A percentile compares a stretch with the other conserved stretches of the same genome.
Evolutionary conservation across 2,329 filamentous ascomycete genomes (phyloP).

Genomic region (Phaeosphaeriaceae sp.): DNA sequence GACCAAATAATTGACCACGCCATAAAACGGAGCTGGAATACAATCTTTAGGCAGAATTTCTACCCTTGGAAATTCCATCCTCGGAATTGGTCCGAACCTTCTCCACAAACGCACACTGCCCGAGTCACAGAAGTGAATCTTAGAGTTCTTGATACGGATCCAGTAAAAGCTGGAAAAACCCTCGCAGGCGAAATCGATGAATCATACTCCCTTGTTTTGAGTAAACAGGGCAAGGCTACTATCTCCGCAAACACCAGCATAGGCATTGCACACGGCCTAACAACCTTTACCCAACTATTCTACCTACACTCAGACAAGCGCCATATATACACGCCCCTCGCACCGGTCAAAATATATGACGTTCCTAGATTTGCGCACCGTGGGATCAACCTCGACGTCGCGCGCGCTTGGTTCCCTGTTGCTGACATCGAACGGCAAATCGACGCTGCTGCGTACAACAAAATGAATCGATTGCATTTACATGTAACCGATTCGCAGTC

Average conservation of each 20-base stretch:
- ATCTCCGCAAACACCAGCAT: constrained; percentile 70
- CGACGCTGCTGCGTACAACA: constrained; percentile 77
- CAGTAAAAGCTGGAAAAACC: constrained; percentile 63
- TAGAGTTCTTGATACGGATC: constrained; percentile 63
- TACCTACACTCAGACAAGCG: constrained; percentile 68
- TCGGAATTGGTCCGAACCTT: constrained; percentile 69
- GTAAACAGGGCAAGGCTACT: constrained; percentile 62
- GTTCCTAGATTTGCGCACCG: constrained; percentile 76
- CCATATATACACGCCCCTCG: constrained; percentile 69
- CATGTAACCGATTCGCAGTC: constrained; percentile 85
- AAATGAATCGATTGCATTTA: constrained; percentile 81
- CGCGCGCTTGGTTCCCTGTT: constrained; percentile 73
- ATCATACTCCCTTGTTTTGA: constrained; percentile 72
- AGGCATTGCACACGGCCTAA: constrained; percentile 74
- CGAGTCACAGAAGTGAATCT: constrained; percentile 68
- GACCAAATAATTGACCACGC: constrained; percentile 56
- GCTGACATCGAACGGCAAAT: constrained; percentile 75
- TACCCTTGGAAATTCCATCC: constrained; percentile 80
- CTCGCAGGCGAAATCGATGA: constrained; percentile 72
- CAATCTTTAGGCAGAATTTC: constrained; percentile 71
- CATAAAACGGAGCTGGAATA: constrained; percentile 62
- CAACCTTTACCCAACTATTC: constrained; percentile 81
- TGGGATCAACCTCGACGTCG: constrained; percentile 79
- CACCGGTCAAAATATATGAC: constrained; percentile 76
- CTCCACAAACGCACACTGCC: constrained; percentile 48